Conservation (phyloP, 306 rosid species). For the Carpinus fangiana region DNA sequence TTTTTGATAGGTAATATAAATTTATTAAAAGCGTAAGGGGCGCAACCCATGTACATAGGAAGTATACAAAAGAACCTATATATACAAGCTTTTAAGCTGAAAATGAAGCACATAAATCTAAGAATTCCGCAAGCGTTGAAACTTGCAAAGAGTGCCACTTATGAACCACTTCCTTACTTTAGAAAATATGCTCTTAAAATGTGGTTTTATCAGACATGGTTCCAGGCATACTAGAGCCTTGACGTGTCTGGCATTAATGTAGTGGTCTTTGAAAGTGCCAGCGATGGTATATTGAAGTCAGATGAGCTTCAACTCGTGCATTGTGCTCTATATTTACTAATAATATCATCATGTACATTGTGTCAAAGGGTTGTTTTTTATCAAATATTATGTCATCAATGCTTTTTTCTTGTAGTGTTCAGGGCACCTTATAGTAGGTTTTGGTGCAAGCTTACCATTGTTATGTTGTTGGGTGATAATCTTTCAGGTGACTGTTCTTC, state of each 20-base stretch:
- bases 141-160: not conserved
- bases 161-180: not conserved
- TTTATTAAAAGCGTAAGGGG: too few relatives aligned
- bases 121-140: too few relatives aligned
- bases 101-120: too few relatives aligned
- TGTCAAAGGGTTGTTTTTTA: not conserved
- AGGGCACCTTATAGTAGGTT: too few relatives aligned
- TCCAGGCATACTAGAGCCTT: not conserved
- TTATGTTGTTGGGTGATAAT: constrained; percentile 11
- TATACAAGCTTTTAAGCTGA: too few relatives aligned
- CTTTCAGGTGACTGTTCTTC: constrained; percentile 77
- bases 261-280: not conserved
- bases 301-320: not conserved
- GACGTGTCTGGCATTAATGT: not conserved
- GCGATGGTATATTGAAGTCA: not conserved
- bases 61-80: too few relatives aligned
- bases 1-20: too few relatives aligned
- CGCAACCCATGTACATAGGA: too few relatives aligned
- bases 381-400: not conserved
- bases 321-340: not conserved
- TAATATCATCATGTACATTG: not conserved
- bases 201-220: not conserved
- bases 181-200: not conserved
- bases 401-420: constrained; percentile 1
- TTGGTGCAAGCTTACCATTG: constrained; percentile 9